Percentiles rank a stretch among this genome's conserved stretches.
Evolutionary conservation across 2,329 filamentous ascomycete species (phyloP).

Genomic region (Botryotinia narcissicola): DNA sequence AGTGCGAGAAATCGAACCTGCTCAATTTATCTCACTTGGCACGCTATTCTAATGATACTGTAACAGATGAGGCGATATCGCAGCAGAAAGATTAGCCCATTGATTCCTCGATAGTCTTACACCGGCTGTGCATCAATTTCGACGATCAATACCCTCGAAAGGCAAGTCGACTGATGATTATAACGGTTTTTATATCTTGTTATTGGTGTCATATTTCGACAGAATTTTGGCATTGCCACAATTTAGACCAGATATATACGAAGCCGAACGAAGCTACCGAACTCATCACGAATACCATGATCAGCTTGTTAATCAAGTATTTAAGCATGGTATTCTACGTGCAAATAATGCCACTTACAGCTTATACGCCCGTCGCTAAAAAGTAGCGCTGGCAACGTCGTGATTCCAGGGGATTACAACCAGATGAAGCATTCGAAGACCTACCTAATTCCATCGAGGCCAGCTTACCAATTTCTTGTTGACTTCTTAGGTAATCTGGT

Average conservation of each 20-base stretch:
- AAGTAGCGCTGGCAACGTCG: neutral
- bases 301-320: neutral
- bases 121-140: neutral
- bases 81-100: neutral
- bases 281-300: neutral
- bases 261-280: neutral
- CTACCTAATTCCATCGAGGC: neutral
- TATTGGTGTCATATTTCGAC: neutral
- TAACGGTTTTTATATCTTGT: neutral
- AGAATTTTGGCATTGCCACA: neutral
- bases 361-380: neutral
- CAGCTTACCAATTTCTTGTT: neutral
- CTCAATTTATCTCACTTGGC: neutral
- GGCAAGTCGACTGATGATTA: neutral
- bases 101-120: neutral
- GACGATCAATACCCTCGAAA: neutral
- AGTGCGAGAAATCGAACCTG: neutral
- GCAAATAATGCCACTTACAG: neutral
- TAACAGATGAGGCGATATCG: neutral
- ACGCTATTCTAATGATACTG: neutral
- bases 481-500: neutral
- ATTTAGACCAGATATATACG: neutral
- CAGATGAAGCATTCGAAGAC: neutral
- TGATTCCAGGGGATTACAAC: neutral
- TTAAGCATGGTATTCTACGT: neutral